Conservation (phyloP, 148 eudicot genomes). For the Rhododendron griersonianum region DNA sequence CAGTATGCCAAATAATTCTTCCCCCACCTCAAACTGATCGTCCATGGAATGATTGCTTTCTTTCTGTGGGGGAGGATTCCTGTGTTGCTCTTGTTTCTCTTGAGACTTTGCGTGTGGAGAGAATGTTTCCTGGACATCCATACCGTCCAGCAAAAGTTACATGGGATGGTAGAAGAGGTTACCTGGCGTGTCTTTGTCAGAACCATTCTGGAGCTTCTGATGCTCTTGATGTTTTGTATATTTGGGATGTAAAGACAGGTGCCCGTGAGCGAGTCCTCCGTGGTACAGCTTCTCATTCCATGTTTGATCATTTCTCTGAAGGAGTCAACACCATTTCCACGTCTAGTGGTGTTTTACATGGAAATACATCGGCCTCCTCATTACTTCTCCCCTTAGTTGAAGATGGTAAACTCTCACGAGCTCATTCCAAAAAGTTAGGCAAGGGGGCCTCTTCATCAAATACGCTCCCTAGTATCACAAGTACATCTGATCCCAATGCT, state of each 20-base stretch:
- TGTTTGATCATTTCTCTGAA: slow-evolving; percentile 80
- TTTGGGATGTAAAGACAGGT: slow-evolving; percentile 97
- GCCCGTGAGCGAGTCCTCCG: slow-evolving; percentile 91
- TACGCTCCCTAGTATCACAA: slow-evolving; percentile 20
- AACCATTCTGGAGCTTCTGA: slow-evolving; percentile 50
- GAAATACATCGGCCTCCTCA: slow-evolving; percentile 75
- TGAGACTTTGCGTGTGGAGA: slow-evolving; percentile 80
- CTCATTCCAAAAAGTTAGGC: slow-evolving; percentile 24
- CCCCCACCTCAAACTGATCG: slow-evolving; percentile 58
- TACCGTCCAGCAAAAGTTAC: slow-evolving; percentile 65
- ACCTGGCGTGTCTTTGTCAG: slow-evolving; percentile 79
- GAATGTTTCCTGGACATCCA: slow-evolving; percentile 95
- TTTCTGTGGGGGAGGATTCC: slow-evolving; percentile 86
- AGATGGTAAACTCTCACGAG: slow-evolving; percentile 36
- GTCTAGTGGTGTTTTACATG: slow-evolving; percentile 33
- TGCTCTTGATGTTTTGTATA: slow-evolving; percentile 61
- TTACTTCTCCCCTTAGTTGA: slow-evolving; percentile 46
- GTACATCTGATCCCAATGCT: slow-evolving; percentile 19
- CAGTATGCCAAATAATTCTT: slow-evolving; percentile 80
- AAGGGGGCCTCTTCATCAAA: slow-evolving; percentile 25
- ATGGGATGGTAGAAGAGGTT: slow-evolving; percentile 88
- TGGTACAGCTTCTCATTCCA: slow-evolving; percentile 86
- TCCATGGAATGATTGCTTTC: slow-evolving; percentile 94
- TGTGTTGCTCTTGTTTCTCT: slow-evolving; percentile 83
- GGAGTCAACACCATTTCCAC: slow-evolving; percentile 24